Evolutionary conservation across 2,329 filamentous ascomycete genomes (phyloP).

Genomic region (Chalaropsis ovoidea): DNA sequence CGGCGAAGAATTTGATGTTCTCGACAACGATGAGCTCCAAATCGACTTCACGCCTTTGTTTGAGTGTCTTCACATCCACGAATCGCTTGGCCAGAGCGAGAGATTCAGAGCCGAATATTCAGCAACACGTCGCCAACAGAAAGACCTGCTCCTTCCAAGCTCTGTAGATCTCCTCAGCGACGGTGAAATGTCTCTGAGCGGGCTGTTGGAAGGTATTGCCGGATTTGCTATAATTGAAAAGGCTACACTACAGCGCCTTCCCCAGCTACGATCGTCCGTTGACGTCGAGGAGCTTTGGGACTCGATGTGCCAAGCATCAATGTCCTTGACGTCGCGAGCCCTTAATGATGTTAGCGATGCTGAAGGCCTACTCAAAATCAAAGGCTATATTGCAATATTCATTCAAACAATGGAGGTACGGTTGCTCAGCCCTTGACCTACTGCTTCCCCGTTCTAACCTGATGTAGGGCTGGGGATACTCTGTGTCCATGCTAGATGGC

Average conservation of each 20-base stretch:
- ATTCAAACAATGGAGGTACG: slow-evolving; percentile 94
- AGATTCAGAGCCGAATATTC: slow-evolving; percentile 86
- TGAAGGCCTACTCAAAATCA: slow-evolving; percentile 85
- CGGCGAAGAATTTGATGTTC: slow-evolving; percentile 84
- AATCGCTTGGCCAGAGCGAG: slow-evolving; percentile 83
- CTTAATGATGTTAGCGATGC: slow-evolving; percentile 74
- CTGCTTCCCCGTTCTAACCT: neutral
- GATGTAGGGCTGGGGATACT: slow-evolving; percentile 73
- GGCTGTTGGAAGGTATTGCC: slow-evolving; percentile 81
- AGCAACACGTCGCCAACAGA: slow-evolving; percentile 80
- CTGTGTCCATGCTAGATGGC: slow-evolving; percentile 67
- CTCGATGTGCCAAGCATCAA: slow-evolving; percentile 85
- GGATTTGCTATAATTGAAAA: slow-evolving; percentile 96
- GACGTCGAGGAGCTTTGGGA: slow-evolving; percentile 98
- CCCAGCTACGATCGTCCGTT: slow-evolving; percentile 67
- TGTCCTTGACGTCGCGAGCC: slow-evolving; percentile 69
- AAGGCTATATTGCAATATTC: slow-evolving; percentile 83
- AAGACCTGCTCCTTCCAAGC: slow-evolving; percentile 73
- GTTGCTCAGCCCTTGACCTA: slow-evolving; percentile 11
- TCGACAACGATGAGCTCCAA: slow-evolving; percentile 89
- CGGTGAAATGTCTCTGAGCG: slow-evolving; percentile 77
- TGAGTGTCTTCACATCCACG: slow-evolving; percentile 91
- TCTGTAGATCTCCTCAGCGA: slow-evolving; percentile 69
- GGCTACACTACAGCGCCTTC: slow-evolving; percentile 77
- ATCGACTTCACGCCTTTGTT: slow-evolving; percentile 92